Evolutionary conservation across 805 yeast species (phyloP), one percentile per base, ranked within the genome.

Genomic region (Teunomyces barrocoloradensis): DNA sequence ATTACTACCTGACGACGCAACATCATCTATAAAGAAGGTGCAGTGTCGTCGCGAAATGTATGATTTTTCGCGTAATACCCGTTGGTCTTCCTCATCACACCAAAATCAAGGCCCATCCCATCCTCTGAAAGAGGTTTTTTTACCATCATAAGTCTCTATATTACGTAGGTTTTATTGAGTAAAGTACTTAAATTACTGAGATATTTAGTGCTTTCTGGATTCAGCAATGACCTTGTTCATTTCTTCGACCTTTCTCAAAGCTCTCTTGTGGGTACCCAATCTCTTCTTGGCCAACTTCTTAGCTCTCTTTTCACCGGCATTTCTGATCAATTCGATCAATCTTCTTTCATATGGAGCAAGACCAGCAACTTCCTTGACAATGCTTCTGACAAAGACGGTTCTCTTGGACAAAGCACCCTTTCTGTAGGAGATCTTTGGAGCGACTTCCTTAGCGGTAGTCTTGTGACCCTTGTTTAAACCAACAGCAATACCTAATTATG

Each of bases 271-370:
- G 69, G 99, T 89, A 81, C 99, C 99, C 74, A 94, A 89, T 89
- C 94, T 92, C 96, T 89, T 94, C 94, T 94, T 94, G 64, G 98
- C 97, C 74, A 94, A 90, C 90, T 94, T 94, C 89, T 94, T 89
- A 65, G 99, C 99, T 84, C 98, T 94, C 96, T 94, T 94, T 82
- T 94, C 99, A 85, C 97, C 96, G 75, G 97, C 91, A 83, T 95
- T 94, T 86, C 99, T 94, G 87, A 94, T 84, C 81, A 94, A 85
- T 82, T 94, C 99, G 71, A 95, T 87, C 75, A 94, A 85, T 82
- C 99, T 91, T 85, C 97, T 91, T 84, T 94, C 99, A 79, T 94
- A 94, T 80, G 99, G 99, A 62, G 99, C 97, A 73, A 94, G 84
- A 76, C 99, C 99, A 65, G 96, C 80, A 67, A 94, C 97, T 82